Evolutionary conservation across 148 eudicot species (phyloP).

Genomic region (Rhododendron mucronatum): DNA sequence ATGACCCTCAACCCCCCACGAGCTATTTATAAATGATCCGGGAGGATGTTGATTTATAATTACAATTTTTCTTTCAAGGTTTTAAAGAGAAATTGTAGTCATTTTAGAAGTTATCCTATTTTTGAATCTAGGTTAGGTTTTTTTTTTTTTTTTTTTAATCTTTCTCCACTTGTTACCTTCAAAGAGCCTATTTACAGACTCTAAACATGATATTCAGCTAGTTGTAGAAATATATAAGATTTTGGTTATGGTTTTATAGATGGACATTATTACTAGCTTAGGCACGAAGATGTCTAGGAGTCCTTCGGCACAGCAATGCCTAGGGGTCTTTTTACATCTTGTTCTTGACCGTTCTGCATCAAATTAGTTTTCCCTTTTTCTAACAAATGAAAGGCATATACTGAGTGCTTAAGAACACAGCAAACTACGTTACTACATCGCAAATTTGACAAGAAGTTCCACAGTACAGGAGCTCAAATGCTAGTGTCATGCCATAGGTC

Average conservation of each 20-base stretch:
- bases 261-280: not conserved
- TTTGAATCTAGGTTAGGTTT: not conserved
- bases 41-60: not conserved
- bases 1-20: not conserved
- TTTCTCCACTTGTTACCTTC: not conserved
- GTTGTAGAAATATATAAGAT: not conserved
- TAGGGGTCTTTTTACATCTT: not conserved
- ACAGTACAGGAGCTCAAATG: not conserved
- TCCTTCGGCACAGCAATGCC: not conserved
- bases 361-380: not conserved
- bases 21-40: not conserved
- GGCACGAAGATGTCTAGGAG: not conserved
- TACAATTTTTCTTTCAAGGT: not conserved
- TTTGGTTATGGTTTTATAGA: not conserved
- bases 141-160: too few species aligned
- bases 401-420: not conserved
- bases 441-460: not conserved
- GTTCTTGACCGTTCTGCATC: not conserved
- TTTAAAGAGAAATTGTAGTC: not conserved
- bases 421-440: not conserved
- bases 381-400: not conserved
- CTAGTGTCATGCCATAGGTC: not conserved
- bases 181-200: not conserved
- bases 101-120: not conserved
- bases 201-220: not conserved